These are phyloP conservation scores for Spiromastix sp. DNA, from an alignment of 2,329 filamentous ascomycete species.

Conservation along the genomic window DNA sequence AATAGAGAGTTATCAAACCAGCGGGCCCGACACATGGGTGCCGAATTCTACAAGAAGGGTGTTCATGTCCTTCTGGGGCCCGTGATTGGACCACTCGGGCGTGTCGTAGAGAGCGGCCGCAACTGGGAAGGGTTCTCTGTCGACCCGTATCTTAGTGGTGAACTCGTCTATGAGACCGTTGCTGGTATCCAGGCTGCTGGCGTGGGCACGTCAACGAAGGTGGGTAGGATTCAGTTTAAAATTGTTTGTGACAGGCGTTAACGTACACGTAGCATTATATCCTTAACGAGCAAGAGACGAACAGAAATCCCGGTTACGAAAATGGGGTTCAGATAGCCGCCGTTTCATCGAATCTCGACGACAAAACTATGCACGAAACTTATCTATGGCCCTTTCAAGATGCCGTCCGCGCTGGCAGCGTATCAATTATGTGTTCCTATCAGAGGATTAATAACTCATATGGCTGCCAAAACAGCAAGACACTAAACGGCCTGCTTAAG, in stretches of 20 bases:
- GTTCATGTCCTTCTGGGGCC: conserved; percentile 32
- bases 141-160: conserved; percentile 34
- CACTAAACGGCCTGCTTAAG: conserved; percentile 37
- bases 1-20: conserved; percentile 44
- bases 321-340: too few species aligned
- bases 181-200: conserved; percentile 44
- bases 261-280: conserved; percentile 49
- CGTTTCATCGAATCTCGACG: conserved; percentile 53
- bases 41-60: conserved; percentile 29
- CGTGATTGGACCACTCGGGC: conserved; percentile 31
- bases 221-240: too few species aligned
- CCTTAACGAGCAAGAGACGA: conserved; percentile 57
- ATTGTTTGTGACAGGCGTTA: too few species aligned
- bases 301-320: too few species aligned
- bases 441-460: conserved; percentile 37
- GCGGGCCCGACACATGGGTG: conserved; percentile 43
- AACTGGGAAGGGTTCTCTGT: conserved; percentile 34
- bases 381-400: conserved; percentile 72
- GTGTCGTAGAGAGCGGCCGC: conserved; percentile 26
- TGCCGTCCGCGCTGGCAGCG: conserved; percentile 54
- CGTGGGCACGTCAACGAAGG: too few species aligned
- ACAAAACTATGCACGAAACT: conserved; percentile 63
- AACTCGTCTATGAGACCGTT: conserved; percentile 29
- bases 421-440: conserved; percentile 38
- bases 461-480: conserved; percentile 38